A percentile compares a stretch with the other conserved stretches of the same genome.
Evolutionary conservation across 2,329 filamentous ascomycete genomes (phyloP).

Genomic region (Lasiodiplodia hormozganensis): DNA sequence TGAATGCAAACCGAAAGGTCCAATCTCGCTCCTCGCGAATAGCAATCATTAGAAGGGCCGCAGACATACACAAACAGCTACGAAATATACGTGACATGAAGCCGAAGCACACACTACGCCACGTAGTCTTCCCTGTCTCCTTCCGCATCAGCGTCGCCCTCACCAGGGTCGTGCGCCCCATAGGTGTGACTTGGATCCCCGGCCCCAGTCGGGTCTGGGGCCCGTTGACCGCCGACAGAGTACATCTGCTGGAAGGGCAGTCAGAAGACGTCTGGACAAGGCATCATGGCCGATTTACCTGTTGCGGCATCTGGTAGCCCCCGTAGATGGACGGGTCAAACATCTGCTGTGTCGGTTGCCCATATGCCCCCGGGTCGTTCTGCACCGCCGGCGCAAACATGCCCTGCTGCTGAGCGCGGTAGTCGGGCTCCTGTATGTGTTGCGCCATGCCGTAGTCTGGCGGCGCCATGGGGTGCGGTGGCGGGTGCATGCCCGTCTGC

Average conservation of each 20-base stretch:
- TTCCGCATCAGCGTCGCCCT: slow-evolving; percentile 48
- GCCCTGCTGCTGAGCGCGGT: slow-evolving; percentile 72
- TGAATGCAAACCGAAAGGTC: slow-evolving; percentile 22
- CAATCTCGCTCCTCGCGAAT: slow-evolving; percentile 20
- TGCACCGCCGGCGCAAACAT: slow-evolving; percentile 87
- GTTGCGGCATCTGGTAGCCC: slow-evolving; percentile 80
- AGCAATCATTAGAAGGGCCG: slow-evolving; percentile 12
- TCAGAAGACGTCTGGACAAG: slow-evolving; percentile 27
- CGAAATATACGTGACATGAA: slow-evolving; percentile 14
- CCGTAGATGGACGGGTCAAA: slow-evolving; percentile 87
- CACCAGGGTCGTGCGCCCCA: slow-evolving; percentile 42
- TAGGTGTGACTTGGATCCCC: slow-evolving; percentile 47
- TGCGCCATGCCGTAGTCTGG: slow-evolving; percentile 63
- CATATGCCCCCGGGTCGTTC: slow-evolving; percentile 74
- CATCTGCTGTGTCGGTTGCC: slow-evolving; percentile 76
- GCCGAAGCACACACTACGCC: slow-evolving; percentile 8
- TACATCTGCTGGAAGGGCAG: slow-evolving; percentile 42
- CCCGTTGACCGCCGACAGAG: slow-evolving; percentile 46
- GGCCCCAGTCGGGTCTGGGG: slow-evolving; percentile 45
- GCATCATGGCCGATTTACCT: slow-evolving; percentile 62
- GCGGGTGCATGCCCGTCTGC: slow-evolving; percentile 45
- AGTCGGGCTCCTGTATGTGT: slow-evolving; percentile 71
- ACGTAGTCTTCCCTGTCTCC: slow-evolving; percentile 49
- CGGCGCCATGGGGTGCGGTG: slow-evolving; percentile 61
- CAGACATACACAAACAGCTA: slow-evolving; percentile 19